These are phyloP conservation scores for Trypanosoma conorhini DNA, from an alignment of 208 protist species.

Conservation along the genomic window DNA sequence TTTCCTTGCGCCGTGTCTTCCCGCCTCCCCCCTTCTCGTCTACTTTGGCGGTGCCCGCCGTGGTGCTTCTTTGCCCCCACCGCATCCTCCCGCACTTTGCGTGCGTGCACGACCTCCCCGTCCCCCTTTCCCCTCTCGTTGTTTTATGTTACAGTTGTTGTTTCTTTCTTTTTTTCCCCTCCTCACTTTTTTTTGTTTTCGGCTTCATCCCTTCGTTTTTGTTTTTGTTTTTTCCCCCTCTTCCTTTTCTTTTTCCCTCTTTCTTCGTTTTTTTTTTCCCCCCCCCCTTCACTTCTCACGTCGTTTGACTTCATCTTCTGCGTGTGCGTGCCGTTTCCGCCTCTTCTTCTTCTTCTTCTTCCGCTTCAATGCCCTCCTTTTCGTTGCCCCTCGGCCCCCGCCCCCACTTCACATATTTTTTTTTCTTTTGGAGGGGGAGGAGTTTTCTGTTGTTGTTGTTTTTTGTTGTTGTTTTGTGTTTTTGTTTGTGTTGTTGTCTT, in stretches of 20 bases:
- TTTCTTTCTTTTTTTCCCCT: not conserved
- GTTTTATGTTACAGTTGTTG: not conserved
- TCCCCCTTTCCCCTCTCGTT: not conserved
- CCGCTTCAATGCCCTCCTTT: no score
- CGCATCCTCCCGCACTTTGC: not conserved
- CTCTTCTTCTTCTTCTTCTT: constrained; percentile 1
- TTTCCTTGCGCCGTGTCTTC: not conserved
- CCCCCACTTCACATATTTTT: constrained; percentile 3
- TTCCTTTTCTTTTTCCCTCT: constrained; percentile 3
- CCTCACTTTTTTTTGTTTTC: constrained; percentile 27
- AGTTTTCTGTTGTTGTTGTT: not conserved
- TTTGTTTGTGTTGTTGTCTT: constrained; percentile 9
- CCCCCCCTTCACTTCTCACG: not conserved
- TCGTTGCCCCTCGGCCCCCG: no score
- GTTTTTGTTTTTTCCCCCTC: constrained; percentile 4
- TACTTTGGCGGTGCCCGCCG: not conserved
- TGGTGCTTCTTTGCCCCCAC: not conserved
- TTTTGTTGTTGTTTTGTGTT: constrained; percentile 2
- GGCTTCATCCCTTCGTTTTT: constrained; percentile 13
- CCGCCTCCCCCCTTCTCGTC: not conserved
- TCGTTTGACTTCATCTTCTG: not conserved
- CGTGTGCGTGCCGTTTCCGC: not conserved
- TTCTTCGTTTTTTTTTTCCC: not conserved
- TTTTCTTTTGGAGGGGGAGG: no score
- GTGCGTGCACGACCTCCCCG: not conserved